Base-by-base conservation (phyloP, 1,284 basidiomycete genomes). In the Moesziomyces parantarcticus region DNA sequence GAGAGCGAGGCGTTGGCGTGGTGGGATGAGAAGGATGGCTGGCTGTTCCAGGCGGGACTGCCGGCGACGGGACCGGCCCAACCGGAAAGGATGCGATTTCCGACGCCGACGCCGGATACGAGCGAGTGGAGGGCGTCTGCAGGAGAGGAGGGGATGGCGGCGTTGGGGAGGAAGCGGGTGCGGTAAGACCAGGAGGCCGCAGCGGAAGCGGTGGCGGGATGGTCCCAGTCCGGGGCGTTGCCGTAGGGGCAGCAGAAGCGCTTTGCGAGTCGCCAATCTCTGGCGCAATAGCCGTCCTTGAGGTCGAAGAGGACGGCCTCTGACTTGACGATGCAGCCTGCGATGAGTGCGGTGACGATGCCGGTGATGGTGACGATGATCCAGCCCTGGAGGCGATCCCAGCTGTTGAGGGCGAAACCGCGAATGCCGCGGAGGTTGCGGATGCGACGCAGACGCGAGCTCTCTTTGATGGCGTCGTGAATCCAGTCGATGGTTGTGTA, bases 241-340 rank as follows among this genome's bases (percentile, higher is more conserved):
- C 58, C 74, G 46, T 60, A 75, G 21, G 77, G 78, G 82, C 93
- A 96, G 83, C 94, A 97, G 84, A 94, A 93, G 3, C 90, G 87
- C 78, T 89, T 90, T 1, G 94, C 89, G 58, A 88, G 90, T 85
- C 88, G 91, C 90, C 91, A 92, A 2, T 87, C 87, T 0, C 85
- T 84, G 2, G 82, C 79, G 84, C 95, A 98, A 83, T 92, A 93
- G 0, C 96, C 96, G 57, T 94, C 92, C 84, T 98, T 98, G 72
- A 92, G 84, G 83, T 97, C 93, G 79, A 97, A 98, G n/a, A 98
- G 86, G 87, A 90, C 91, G 82, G 93, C 92, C 81, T 99, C 96
- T 58, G 89, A 87, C 29, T 92, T 89, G 41, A 96, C 89, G 75
- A 99, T 92, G 53, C 92, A 85, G 82, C 93, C 97, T 0, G 96